Evolutionary conservation across 192 early-diverging fungal species (phyloP), one percentile per base, ranked within the genome.

Genomic region (Coemansia sp.): DNA sequence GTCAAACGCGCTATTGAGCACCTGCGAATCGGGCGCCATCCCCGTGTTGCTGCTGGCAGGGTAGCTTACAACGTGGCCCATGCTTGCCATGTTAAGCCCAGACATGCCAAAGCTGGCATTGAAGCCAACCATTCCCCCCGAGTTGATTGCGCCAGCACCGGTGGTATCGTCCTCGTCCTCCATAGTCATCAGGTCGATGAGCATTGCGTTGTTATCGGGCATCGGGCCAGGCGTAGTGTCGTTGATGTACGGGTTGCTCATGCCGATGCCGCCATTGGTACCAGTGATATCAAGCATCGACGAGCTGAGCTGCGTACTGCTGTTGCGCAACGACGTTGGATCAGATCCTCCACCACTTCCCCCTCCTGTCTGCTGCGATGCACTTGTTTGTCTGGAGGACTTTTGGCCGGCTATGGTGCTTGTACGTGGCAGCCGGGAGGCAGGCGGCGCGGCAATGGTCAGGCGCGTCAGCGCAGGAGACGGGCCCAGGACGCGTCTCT

Each of bases 171-270:
- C 73, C 45, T 83, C 79, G 69, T 81, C 74, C 33, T 76, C 83
- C 83, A 76, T 77, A 16, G 74, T 71, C 74, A 84, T 76, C 63
- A 84, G 66, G 59, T 84, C 83, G 12, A 80, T 77, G 5, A 84
- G 77, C 41, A 76, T 69, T 2, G 77, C 69, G 46, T 80, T 75
- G 67, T 72, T 71, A 66, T 53, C 65, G 33, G 67, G 59, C 71
- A 73, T 79, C 0, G 66, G 56, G 33, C 64, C 67, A 7, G 68
- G 74, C 61, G 63, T 63, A 41, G 68, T 63, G 46, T 82, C 79
- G 71, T 62, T 82, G 67, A 82, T 69, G 53, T 82, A 82, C 64
- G 79, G 79, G 62, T 82, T 82, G 71, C 74, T 82, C 71, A 76
- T 66, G 10, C 79, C 71, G 10, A 63, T 69, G 15, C 62, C 68